phyloP scores from a whole-genome alignment of 2,329 filamentous ascomycete species.

The Aspergillus sp. region DNA sequence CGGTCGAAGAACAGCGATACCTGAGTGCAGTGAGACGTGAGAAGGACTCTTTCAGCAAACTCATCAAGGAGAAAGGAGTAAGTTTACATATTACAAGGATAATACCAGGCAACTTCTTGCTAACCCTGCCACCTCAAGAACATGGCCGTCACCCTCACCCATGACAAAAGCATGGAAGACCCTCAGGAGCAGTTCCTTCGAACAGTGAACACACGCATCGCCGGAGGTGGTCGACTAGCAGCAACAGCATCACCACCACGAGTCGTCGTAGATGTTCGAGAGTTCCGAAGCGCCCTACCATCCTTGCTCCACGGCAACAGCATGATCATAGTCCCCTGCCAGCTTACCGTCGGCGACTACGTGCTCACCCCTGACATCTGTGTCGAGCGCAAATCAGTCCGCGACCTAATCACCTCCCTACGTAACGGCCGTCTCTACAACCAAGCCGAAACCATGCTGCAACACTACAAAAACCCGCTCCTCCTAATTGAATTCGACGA shows the following conservation, averaged over 20 bases:
- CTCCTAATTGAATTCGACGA: conserved; percentile 97
- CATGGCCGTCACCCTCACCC: conserved; percentile 83
- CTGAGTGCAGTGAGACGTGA: conserved; percentile 83
- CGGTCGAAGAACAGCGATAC: conserved; percentile 92
- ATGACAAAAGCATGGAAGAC: conserved; percentile 65
- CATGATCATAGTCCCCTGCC: conserved; percentile 86
- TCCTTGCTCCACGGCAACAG: conserved; percentile 83
- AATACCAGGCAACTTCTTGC: background rate
- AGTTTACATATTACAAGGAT: conserved; percentile 9
- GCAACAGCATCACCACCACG: conserved; percentile 83
- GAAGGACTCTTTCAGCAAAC: conserved; percentile 89
- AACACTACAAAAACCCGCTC: conserved; percentile 83
- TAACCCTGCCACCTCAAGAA: conserved; percentile 35
- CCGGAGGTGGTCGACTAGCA: conserved; percentile 75
- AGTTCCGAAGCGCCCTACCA: conserved; percentile 88
- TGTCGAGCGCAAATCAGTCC: conserved; percentile 88
- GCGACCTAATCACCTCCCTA: conserved; percentile 86
- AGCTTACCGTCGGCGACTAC: conserved; percentile 95
- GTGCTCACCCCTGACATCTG: conserved; percentile 86
- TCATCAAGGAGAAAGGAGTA: conserved; percentile 84
- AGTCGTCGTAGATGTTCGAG: conserved; percentile 90
- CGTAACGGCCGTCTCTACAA: conserved; percentile 85
- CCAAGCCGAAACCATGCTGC: conserved; percentile 89
- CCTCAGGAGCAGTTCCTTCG: conserved; percentile 87
- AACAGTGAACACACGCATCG: conserved; percentile 93